A percentile compares a stretch with the other conserved stretches of the same genome.
Evolutionary conservation across 2,329 filamentous ascomycete genomes (phyloP).

Genomic region (Pseudogymnoascus sp.): DNA sequence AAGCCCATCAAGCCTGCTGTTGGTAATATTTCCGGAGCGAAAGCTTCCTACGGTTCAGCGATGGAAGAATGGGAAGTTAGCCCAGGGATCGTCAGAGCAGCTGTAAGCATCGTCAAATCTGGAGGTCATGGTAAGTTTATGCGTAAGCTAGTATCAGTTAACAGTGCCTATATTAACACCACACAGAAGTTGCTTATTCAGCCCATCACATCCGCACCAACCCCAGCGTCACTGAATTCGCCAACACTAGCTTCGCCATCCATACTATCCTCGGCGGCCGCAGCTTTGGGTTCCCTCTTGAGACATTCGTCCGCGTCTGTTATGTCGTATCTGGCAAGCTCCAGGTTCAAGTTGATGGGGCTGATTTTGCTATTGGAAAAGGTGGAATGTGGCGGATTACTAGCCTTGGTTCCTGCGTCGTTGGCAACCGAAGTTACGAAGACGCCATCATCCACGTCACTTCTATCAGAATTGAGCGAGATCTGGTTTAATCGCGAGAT

Average conservation of each 20-base stretch:
- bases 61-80: constrained; percentile 17
- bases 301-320: constrained; percentile 13
- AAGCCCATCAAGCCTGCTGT: background rate
- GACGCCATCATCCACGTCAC: background rate
- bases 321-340: constrained; percentile 15
- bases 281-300: constrained; percentile 1
- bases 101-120: constrained; percentile 12
- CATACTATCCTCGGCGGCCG: constrained; percentile 8
- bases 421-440: background rate
- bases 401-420: background rate
- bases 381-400: constrained; percentile 18
- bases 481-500: background rate
- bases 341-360: constrained; percentile 11
- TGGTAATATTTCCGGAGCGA: background rate
- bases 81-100: constrained; percentile 12
- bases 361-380: constrained; percentile 14
- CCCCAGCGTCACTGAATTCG: constrained; percentile 12
- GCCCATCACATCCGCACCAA: constrained; percentile 13
- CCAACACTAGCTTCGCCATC: constrained; percentile 14
- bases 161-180: background rate
- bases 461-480: background rate
- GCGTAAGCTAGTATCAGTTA: background rate
- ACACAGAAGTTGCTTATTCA: constrained; percentile 20
- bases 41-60: background rate
- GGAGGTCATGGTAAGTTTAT: constrained; percentile 17